Conservation (phyloP, 441 rosid genomes). For the Gossypium aridum region DNA sequence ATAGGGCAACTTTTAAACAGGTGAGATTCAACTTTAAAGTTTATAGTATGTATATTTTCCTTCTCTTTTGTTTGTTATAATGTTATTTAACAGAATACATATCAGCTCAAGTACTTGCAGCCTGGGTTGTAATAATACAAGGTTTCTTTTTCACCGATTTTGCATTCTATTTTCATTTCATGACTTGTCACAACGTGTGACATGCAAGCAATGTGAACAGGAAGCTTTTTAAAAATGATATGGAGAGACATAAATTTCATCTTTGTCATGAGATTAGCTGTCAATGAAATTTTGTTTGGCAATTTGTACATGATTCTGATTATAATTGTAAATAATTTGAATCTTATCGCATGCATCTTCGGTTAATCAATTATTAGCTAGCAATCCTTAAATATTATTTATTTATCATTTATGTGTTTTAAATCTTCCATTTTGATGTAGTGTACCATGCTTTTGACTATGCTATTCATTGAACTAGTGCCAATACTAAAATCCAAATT, state of each 20-base stretch:
- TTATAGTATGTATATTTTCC: background rate
- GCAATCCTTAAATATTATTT: background rate
- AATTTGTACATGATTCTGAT: background rate
- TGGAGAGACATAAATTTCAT: background rate
- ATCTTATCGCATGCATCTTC: background rate
- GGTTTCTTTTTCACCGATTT: background rate
- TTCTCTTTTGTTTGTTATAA: background rate
- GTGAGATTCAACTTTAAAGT: constrained; percentile 22
- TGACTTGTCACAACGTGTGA: background rate
- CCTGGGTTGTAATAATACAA: background rate
- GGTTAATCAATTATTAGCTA: background rate
- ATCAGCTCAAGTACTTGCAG: background rate
- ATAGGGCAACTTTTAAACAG: constrained; percentile 68
- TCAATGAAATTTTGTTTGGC: background rate
- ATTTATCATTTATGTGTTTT: background rate
- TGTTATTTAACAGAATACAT: background rate
- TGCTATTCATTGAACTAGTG: background rate
- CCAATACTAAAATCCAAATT: background rate
- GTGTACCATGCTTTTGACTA: background rate
- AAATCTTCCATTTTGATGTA: background rate
- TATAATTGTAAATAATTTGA: background rate
- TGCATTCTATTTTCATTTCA: background rate
- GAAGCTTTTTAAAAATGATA: background rate
- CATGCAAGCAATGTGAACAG: background rate
- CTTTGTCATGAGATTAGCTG: background rate